phyloP scores from a whole-genome alignment of 1,139 yeast genomes.

The Saccharomyces hybrid region DNA sequence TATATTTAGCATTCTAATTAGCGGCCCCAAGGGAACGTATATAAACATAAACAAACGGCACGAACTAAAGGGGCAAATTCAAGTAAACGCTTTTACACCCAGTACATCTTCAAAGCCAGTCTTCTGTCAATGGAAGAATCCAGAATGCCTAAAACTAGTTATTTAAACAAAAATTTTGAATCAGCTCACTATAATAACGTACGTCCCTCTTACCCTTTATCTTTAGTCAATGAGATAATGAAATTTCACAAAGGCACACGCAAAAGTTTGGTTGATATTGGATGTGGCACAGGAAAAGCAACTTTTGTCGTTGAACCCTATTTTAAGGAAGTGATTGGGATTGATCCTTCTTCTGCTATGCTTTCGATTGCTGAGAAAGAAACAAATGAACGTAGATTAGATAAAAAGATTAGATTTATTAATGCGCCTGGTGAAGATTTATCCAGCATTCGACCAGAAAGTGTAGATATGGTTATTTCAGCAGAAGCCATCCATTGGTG shows the following conservation, averaged over 20 bases:
- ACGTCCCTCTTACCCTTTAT: conserved; percentile 47
- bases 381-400: conserved; percentile 8
- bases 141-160: conserved; percentile 9
- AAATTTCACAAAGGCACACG: conserved; percentile 29
- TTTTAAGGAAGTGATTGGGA: conserved; percentile 48
- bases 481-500: conserved; percentile 82
- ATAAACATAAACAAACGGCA: not conserved
- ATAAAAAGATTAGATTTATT: conserved; percentile 18
- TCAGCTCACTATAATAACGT: conserved; percentile 45
- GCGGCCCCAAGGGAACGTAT: not conserved
- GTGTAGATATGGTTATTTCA: conserved; percentile 56
- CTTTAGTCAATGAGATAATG: conserved; percentile 38
- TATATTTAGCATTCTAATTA: not conserved
- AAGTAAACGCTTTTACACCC: not conserved
- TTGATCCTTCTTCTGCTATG: conserved; percentile 62
- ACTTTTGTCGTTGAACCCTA: conserved; percentile 39
- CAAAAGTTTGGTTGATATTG: conserved; percentile 52
- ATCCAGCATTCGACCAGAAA: conserved; percentile 21
- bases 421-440: conserved; percentile 32
- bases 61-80: not conserved
- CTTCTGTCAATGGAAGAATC: not conserved
- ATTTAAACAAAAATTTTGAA: conserved; percentile 38
- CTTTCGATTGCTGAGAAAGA: conserved; percentile 39
- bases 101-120: not conserved
- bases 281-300: conserved; percentile 79